Evolutionary conservation across 768 basidiomycete species (phyloP), one percentile per base, ranked within the genome.

Genomic region (Boletellus ananas): DNA sequence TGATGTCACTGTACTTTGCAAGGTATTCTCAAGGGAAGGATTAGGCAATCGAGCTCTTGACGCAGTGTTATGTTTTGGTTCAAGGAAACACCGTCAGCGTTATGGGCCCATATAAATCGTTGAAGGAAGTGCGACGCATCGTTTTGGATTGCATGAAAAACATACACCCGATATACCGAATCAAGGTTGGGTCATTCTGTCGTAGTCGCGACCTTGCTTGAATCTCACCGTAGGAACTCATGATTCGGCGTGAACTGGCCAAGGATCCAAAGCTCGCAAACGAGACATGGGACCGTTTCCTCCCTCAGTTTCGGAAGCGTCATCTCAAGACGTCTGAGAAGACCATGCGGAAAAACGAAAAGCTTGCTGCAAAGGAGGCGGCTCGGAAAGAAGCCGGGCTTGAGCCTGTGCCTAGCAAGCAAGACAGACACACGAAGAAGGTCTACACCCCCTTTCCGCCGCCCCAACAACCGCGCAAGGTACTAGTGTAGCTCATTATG

Each of bases 111-210:
- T 89, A 88, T 74, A 96, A 95, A 63, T 87, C 87, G 0, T 74
- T 99, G 17, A 98, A 97, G 67, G 96, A 99, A 70, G 95, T 99
- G 11, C 79, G 96, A 50, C 73, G 94, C 58, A 97, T 98, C 54
- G 82, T 99, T n/a, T 69, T 97, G 36, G 96, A 99, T 64, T 99
- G 96, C 74, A 98, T 99, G 96, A 94, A 87, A 73, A 99, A 99
- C 66, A 88, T 98, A 47, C 96, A 99, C 64, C 96, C 96, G 2
- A 98, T 99, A 64, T 99, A 99, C 67, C 85, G 94, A 60, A 99
- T 99, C 70, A 99, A 99, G 71, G 94, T 90, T 35, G 18, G 54
- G 45, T 47, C 25, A 52, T 52, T 46, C 23, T 34, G 31, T 36
- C 17, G 27, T 27, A 27, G 14, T 16, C 21, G 38, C 18, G 13